Percentiles rank a stretch among this genome's conserved stretches.
phyloP scores from a whole-genome alignment of 805 yeast species.

The Candida morakotiae region DNA sequence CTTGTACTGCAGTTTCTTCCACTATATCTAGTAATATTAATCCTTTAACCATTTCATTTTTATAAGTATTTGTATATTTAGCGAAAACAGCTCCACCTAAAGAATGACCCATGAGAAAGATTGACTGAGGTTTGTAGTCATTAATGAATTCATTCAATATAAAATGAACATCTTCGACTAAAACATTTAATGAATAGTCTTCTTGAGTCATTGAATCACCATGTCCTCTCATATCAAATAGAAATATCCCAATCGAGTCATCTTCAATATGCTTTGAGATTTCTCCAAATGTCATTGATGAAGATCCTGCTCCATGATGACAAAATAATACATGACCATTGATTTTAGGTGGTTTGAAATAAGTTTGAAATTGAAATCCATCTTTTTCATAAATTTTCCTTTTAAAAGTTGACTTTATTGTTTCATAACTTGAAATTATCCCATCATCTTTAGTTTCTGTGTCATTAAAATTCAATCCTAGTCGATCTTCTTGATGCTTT shows the following conservation, averaged over 20 bases:
- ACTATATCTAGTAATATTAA: constrained; percentile 84
- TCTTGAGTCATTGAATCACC: constrained; percentile 38
- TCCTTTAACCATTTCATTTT: constrained; percentile 48
- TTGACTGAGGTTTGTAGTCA: constrained; percentile 16
- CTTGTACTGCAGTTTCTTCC: constrained; percentile 82
- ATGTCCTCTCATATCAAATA: constrained; percentile 85
- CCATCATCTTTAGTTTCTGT: constrained; percentile 3
- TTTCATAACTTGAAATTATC: constrained; percentile 1
- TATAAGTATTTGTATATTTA: constrained; percentile 47
- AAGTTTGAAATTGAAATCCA: constrained; percentile 36
- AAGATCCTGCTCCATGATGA: constrained; percentile 96
- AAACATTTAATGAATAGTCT: constrained; percentile 43
- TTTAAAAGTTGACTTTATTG: constrained; percentile 15
- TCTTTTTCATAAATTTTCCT: constrained; percentile 14
- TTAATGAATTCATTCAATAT: constrained; percentile 39
- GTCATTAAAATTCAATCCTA: constrained; percentile 17
- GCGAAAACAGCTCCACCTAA: constrained; percentile 77
- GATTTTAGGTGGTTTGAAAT: constrained; percentile 50
- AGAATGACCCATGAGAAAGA: constrained; percentile 82
- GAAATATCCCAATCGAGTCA: constrained; percentile 50
- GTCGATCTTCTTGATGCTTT: constrained; percentile 19
- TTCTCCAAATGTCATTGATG: constrained; percentile 70
- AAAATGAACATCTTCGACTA: constrained; percentile 55
- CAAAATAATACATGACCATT: constrained; percentile 59
- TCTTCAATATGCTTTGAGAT: constrained; percentile 29